phyloP scores from a whole-genome alignment of 768 basidiomycete genomes.

The Trametes cinnabarina region DNA sequence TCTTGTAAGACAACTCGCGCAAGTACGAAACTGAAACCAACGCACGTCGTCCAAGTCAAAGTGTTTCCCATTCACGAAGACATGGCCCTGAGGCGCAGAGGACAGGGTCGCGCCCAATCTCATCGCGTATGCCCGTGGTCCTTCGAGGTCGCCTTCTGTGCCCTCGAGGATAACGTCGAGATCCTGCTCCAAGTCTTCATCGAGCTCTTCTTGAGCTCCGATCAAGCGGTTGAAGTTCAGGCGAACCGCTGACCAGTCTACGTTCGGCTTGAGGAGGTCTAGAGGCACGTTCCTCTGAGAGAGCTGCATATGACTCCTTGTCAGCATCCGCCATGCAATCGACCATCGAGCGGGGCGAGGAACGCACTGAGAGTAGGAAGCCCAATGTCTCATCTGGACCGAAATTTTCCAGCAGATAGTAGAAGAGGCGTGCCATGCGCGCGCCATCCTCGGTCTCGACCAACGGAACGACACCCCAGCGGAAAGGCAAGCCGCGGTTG shows the following conservation, averaged over 20 bases:
- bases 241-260: slow-evolving; percentile 46
- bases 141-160: slow-evolving; percentile 34
- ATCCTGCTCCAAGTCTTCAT: slow-evolving; percentile 21
- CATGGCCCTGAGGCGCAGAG: slow-evolving; percentile 52
- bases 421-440: slow-evolving; percentile 72
- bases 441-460: slow-evolving; percentile 51
- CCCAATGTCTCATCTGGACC: slow-evolving; percentile 62
- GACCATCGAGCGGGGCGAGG: not conserved
- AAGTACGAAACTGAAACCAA: too few relatives aligned
- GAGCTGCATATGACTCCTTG: slow-evolving; percentile 32
- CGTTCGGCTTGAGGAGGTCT: slow-evolving; percentile 29
- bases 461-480: slow-evolving; percentile 84
- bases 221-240: slow-evolving; percentile 39
- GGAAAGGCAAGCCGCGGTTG: slow-evolving; percentile 66
- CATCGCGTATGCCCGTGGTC: slow-evolving; percentile 50
- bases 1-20: not conserved
- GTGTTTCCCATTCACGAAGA: slow-evolving; percentile 89
- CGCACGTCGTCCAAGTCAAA: slow-evolving; percentile 65
- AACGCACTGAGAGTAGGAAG: slow-evolving; percentile 42
- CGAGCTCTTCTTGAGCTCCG: slow-evolving; percentile 28
- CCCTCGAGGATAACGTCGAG: slow-evolving; percentile 42
- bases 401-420: slow-evolving; percentile 59
- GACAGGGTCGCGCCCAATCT: slow-evolving; percentile 53
- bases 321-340: not conserved
- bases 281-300: slow-evolving; percentile 34